Base-by-base conservation (phyloP, 148 eudicot species). In the Hydrangea macrophylla region DNA sequence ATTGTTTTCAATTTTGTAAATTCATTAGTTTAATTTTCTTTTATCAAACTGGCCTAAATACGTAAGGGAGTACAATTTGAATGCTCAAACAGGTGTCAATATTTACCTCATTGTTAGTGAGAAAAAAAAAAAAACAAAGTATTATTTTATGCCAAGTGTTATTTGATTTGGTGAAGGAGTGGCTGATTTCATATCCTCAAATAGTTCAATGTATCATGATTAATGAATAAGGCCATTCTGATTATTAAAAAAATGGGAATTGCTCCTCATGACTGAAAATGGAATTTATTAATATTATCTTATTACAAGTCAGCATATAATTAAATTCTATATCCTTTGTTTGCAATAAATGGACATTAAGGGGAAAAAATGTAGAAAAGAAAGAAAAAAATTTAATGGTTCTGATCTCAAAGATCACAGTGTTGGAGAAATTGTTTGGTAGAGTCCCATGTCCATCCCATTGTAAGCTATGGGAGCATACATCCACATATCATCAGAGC, bases 401-500 rank as follows among this genome's bases (percentile, higher is more conserved):
- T 39, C 42, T 13, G n/a, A n/a, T 26, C n/a, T 57, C 23, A 22
- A 25, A 61, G 59, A 13, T 51, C 48, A 54, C 55, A 31, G 56
- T 61, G 71, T 55, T 39, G 67, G 73, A 40, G 24, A 27, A 57
- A 63, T 83, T 36, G 65, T 70, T 48, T 5, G 39, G 40, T 71
- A 71, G 31, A 88, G 85, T 2, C 87, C 89, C 24, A 85, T 72
- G 77, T 90, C 92, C 77, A 90, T 72, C 12, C 96, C 98, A 30
- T 90, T 88, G 80, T 88, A 89, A 23, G 92, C 96, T 11, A 92
- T 70, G 2, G 97, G 97, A 66, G 96, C 90, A 66, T 81, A 92
- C 98, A 88, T 92, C 98, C 98, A 90, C 28, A 81, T 11, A 35
- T 92, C 96, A 72, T 92, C 92, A 0, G 94, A 90, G 85, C 96